These are phyloP conservation scores for Nakazawaea siamensis DNA, from an alignment of 805 yeast genomes.

Conservation along the genomic window DNA sequence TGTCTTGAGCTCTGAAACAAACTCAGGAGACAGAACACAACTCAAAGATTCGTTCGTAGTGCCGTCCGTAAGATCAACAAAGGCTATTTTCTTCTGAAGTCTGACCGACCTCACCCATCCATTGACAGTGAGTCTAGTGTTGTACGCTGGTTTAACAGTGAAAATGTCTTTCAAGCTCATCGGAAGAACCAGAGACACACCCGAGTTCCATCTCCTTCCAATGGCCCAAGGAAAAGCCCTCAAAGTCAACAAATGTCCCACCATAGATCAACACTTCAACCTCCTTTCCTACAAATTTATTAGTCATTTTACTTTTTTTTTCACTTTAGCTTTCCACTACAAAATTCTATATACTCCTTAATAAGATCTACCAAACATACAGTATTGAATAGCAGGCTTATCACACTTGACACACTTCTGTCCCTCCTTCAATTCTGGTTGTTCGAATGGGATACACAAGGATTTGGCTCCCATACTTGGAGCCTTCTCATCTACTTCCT, in stretches of 20 bases:
- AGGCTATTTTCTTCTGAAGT: conserved; percentile 65
- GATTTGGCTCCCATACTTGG: conserved; percentile 99
- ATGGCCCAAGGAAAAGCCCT: no score
- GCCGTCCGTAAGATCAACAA: conserved; percentile 79
- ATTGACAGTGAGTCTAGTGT: conserved; percentile 34
- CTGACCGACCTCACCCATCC: conserved; percentile 79
- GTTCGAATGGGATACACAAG: conserved; percentile 91
- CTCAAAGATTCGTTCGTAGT: conserved; percentile 45
- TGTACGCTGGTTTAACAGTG: conserved; percentile 24
- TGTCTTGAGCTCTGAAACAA: conserved; percentile 22
- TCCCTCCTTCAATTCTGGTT: conserved; percentile 71
- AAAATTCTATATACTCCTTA: no score
- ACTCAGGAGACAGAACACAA: conserved; percentile 40
- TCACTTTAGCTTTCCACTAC: no score
- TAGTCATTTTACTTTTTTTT: no score
- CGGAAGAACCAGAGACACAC: no score
- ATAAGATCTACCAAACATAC: conserved; percentile 97
- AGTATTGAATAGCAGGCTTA: conserved; percentile 66
- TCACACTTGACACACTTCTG: conserved; percentile 87
- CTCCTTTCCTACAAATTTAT: no score
- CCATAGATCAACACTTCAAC: no score
- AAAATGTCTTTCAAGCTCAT: conserved; percentile 24
- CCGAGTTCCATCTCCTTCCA: no score
- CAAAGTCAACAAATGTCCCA: no score
- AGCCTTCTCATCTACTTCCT: conserved; percentile 88